Base-by-base conservation (phyloP, 495 filamentous ascomycete genomes). In the Neurospora sp. region DNA sequence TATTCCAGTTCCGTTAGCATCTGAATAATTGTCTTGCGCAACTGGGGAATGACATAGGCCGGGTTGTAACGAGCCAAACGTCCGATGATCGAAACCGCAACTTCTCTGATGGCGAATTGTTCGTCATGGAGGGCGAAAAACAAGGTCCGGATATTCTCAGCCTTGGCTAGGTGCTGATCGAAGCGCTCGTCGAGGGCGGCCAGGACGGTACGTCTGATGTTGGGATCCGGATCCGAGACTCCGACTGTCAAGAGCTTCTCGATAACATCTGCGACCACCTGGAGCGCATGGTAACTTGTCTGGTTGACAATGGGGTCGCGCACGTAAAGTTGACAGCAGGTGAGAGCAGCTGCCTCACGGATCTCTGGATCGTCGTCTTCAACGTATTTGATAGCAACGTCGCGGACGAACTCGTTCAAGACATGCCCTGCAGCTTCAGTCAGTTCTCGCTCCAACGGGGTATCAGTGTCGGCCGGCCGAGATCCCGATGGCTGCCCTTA, bases 71-170 rank as follows among this genome's bases (percentile, higher is more conserved):
- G 87, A 3, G 96, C 96, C 42, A 99, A 87, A 8, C 96, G 92
- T 16, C 96, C 96, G 77, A 98, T 97, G 74, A 99, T 98, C 27
- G 93, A 90, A 72, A 99, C 97, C 4, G 96, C 92, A 40, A 94
- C 94, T 82, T 98, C 94, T 79, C 96, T 89, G 75, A 97, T 96
- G 9, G 90, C 85, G 73, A 98, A 98, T 3, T 92, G 87, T 73
- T 97, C 93, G 77, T 99, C 96, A 75, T 98, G 97, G n/a, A 98
- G 89, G 7, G 96, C 96, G 71, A 98, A 89, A 82, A 99, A 98
- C 35, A 98, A 82, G 59, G 93, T 96, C 39, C 96, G 89, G 45
- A 98, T 96, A 81, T 98, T 98, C 78, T 98, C 95, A 10, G 96
- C 93, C 77, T 97, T 94, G 39, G 93, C 93, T 31, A 99, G 86